Conservation (phyloP, 1,284 basidiomycete genomes). For the Ustilago esculenta region DNA sequence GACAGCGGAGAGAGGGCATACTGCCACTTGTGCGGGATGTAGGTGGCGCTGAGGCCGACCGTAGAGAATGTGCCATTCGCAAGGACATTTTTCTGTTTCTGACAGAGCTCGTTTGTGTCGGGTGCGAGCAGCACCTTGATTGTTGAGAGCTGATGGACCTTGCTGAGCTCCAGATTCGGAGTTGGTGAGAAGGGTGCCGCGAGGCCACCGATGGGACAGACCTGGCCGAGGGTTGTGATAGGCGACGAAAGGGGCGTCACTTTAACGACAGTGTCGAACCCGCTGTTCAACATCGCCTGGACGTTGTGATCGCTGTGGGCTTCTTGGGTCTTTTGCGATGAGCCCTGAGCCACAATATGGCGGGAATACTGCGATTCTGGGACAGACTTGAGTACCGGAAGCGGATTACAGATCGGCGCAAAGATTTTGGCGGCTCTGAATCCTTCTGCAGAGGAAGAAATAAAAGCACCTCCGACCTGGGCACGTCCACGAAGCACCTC, state of each 20-base stretch:
- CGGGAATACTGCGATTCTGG: constrained; percentile 5
- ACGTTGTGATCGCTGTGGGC: background rate
- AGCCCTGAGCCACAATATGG: background rate
- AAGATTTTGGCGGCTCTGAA: constrained; percentile 24
- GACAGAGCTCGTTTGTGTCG: constrained; percentile 2
- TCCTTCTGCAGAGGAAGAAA: constrained; percentile 12
- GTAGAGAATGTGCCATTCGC: constrained; percentile 10
- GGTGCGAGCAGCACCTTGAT: constrained; percentile 35
- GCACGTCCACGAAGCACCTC: constrained; percentile 23
- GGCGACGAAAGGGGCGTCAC: constrained; percentile 23
- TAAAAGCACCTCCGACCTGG: constrained; percentile 33
- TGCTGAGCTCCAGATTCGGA: constrained; percentile 23
- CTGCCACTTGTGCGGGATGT: constrained; percentile 42
- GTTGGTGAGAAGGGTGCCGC: constrained; percentile 26
- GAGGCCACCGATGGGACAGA: constrained; percentile 34
- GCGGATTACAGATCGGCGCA: constrained; percentile 32
- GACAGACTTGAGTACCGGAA: constrained; percentile 30
- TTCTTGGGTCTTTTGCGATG: background rate
- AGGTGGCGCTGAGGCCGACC: constrained; percentile 35
- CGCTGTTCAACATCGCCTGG: background rate
- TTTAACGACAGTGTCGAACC: constrained; percentile 32
- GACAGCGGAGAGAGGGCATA: constrained; percentile 15
- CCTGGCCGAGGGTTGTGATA: constrained; percentile 29
- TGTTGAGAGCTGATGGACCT: constrained; percentile 21
- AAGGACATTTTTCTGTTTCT: constrained; percentile 9